Conservation (phyloP, 495 filamentous ascomycete species). For the Aspergillus cavernicola region DNA sequence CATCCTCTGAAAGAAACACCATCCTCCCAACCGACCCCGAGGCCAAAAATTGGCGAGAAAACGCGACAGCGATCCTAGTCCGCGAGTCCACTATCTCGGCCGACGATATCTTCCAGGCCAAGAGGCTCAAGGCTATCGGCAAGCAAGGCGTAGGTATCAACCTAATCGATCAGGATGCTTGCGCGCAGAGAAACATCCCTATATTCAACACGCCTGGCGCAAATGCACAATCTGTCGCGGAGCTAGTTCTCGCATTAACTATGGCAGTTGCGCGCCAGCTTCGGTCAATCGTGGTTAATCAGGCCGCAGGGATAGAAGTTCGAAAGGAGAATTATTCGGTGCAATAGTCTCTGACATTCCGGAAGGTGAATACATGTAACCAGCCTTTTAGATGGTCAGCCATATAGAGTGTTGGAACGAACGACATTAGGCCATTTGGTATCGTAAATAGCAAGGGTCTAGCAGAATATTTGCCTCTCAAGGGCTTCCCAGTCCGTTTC, state of each 20-base stretch:
- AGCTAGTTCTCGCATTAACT: constrained; percentile 30
- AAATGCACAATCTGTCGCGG: constrained; percentile 33
- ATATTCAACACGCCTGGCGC: constrained; percentile 50
- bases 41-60: constrained; percentile 22
- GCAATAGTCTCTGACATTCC: too few species aligned
- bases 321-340: too few species aligned
- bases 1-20: too few species aligned
- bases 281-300: constrained; percentile 30
- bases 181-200: constrained; percentile 39
- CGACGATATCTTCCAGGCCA: constrained; percentile 25
- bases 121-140: constrained; percentile 29
- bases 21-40: constrained; percentile 21
- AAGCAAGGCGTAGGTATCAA: constrained; percentile 51
- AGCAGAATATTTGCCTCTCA: too few species aligned
- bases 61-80: constrained; percentile 21
- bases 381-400: too few species aligned
- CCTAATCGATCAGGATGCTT: constrained; percentile 48
- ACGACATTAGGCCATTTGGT: too few species aligned
- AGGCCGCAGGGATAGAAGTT: too few species aligned
- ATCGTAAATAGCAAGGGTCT: too few species aligned
- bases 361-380: too few species aligned
- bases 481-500: too few species aligned
- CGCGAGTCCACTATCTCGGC: constrained; percentile 25
- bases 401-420: too few species aligned
- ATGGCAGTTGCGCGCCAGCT: constrained; percentile 30